Base-by-base conservation (phyloP, 768 basidiomycete species). In the Tephrocybe sp. region DNA sequence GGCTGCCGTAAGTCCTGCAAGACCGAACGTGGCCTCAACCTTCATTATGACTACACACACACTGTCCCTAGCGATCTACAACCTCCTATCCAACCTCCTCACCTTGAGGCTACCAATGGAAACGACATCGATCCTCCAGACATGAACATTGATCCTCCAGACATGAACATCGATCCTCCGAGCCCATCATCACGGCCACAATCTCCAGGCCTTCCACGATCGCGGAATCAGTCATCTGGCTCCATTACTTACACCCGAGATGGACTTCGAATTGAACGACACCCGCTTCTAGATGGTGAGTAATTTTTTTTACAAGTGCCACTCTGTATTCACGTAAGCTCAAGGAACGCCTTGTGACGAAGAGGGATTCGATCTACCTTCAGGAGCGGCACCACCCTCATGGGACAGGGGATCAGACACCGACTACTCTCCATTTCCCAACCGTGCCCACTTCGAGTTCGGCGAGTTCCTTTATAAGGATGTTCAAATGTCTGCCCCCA, bases 381-480 rank as follows among this genome's bases (percentile, higher is more conserved):
- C 13, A 18, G 41, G 24, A 2, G 13, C 23, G 6, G 8, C 33
- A 4, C 46, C 52, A 1, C 41, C 41, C 13, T 42, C 52, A 10
- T n/a, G 13, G 13, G 22, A 34, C 6, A 18, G 31, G 3, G 22
- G 25, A 6, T 19, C 39, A 18, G 21, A 9, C 4, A 18, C 31
- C 18, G 51, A 56, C 27, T 58, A 47, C 40, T 21, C 29, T 0
- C 50, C 50, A 10, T 56, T 49, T 22, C 27, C 38, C 11, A 47
- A 45, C 31, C 44, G 41, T 4, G 16, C 56, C 3, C 9, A 25
- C 31, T 58, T 58, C 34, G 52, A 56, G 27, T 23, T 43, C 3
- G 55, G 47, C 1, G 42, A 55, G 25, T 56, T 55, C 39, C 45
- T 58, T 19, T 58, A 46, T 27, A 12, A 31, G 1, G 30, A 50